Percentiles rank a stretch among this genome's conserved stretches.
Evolutionary conservation across 345 rosid species (phyloP).

Genomic region (Lumnitzera racemosa): DNA sequence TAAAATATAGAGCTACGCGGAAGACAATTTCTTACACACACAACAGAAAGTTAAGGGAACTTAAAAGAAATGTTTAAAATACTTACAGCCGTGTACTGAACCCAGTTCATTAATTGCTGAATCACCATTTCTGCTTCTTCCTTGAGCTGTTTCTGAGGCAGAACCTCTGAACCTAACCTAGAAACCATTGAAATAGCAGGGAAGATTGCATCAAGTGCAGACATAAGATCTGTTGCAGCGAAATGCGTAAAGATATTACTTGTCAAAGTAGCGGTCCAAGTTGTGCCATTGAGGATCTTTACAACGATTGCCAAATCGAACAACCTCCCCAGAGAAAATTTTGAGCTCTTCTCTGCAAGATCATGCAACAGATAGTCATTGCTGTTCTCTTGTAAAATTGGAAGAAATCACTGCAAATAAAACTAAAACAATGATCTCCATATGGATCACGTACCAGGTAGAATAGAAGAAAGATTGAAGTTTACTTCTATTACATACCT

Average conservation of each 20-base stretch:
- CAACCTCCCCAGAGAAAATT: slow-evolving; percentile 89
- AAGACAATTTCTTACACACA: too few species aligned
- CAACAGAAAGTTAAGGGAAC: too few species aligned
- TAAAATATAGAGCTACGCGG: too few species aligned
- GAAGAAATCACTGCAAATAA: not conserved
- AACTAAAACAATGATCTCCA: not conserved
- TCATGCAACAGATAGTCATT: not conserved
- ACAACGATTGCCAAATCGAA: slow-evolving; percentile 96
- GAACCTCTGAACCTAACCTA: slow-evolving; percentile 78
- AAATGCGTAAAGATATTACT: slow-evolving; percentile 33
- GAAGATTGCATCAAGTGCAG: slow-evolving; percentile 16
- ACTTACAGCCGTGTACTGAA: slow-evolving; percentile 89
- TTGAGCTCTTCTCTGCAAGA: slow-evolving; percentile 77
- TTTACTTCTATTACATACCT: slow-evolving; percentile 34
- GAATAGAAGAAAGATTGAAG: not conserved
- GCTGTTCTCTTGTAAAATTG: slow-evolving; percentile 2
- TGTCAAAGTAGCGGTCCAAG: slow-evolving; percentile 85
- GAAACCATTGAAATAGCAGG: slow-evolving; percentile 15
- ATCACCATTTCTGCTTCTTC: slow-evolving; percentile 68
- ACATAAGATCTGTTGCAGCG: slow-evolving; percentile 2
- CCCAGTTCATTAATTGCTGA: slow-evolving; percentile 69
- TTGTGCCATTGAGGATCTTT: slow-evolving; percentile 99
- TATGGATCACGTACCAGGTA: not conserved
- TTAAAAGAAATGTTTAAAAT: not conserved
- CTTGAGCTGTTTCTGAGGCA: slow-evolving; percentile 64